A percentile compares a stretch with the other conserved stretches of the same genome.
Evolutionary conservation across 176 grass and related monocot genomes (phyloP).

Genomic region (Ensete ventricosum): DNA sequence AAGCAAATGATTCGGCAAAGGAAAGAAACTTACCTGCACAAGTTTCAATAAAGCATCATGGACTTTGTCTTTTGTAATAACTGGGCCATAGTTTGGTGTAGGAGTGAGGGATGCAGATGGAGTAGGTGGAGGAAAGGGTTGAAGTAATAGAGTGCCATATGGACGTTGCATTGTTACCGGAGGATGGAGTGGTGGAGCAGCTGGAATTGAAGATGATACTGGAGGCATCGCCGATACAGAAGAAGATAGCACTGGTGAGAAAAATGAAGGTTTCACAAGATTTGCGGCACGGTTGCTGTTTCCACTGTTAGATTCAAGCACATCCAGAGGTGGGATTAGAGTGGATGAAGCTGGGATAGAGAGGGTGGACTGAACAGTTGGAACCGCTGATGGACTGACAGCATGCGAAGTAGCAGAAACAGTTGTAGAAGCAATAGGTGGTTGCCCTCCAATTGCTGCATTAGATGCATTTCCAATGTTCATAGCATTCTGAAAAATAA

Average conservation of each 20-base stretch:
- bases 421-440: background rate
- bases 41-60: constrained; percentile 13
- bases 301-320: constrained; percentile 4
- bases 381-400: constrained; percentile 2
- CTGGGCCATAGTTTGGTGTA: background rate
- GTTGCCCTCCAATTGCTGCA: constrained; percentile 2
- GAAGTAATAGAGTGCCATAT: constrained; percentile 15
- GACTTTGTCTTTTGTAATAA: constrained; percentile 18
- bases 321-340: background rate
- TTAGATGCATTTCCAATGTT: constrained; percentile 14
- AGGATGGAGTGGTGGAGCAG: constrained; percentile 7
- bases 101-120: constrained; percentile 10
- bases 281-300: constrained; percentile 1
- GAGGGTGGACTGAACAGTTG: constrained; percentile 1
- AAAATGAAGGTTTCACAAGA: constrained; percentile 21
- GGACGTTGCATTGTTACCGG: constrained; percentile 13
- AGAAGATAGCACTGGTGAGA: background rate
- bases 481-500: constrained; percentile 7
- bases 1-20: background rate
- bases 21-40: constrained; percentile 7
- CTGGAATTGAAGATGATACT: constrained; percentile 1
- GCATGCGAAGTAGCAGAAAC: background rate
- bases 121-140: constrained; percentile 12
- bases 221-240: background rate
- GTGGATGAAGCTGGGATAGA: constrained; percentile 9